A percentile compares a stretch with the other conserved stretches of the same genome.
Conservation (phyloP, 108 stramenopile species). For the Fragilariopsis cylindrus region DNA sequence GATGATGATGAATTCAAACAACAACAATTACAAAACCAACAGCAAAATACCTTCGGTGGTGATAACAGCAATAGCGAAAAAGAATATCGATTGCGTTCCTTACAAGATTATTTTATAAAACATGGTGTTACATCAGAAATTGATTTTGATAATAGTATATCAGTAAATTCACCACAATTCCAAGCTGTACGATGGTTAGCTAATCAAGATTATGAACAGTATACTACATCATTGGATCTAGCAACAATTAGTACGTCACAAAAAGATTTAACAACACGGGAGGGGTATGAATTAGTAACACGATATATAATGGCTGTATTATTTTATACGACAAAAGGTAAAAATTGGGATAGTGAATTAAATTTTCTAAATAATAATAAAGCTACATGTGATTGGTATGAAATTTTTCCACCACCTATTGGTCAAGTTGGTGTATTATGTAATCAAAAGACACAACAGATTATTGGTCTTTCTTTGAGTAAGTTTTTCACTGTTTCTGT, state of each 20-base stretch:
- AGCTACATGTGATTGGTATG: constrained; percentile 40
- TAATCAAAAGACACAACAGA: constrained; percentile 21
- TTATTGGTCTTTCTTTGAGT: constrained; percentile 34
- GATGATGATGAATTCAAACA: no score
- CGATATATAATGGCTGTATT: constrained; percentile 50
- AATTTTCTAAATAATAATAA: constrained; percentile 24
- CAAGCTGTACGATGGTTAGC: constrained; percentile 2
- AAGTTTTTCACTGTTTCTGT: constrained; percentile 18
- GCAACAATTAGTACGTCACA: neutral
- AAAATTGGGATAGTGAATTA: constrained; percentile 33
- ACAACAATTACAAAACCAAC: no score
- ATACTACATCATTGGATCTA: neutral
- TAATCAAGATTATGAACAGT: neutral
- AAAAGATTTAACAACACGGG: constrained; percentile 14
- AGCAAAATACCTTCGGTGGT: no score
- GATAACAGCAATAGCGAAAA: neutral
- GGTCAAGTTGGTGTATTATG: constrained; percentile 35
- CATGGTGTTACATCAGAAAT: neutral
- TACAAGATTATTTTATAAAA: neutral
- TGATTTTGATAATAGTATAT: neutral
- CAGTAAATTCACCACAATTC: constrained; percentile 2
- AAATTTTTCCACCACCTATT: constrained; percentile 21
- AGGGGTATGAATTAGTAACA: constrained; percentile 32
- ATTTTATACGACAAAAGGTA: constrained; percentile 41
- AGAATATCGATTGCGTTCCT: neutral